Evolutionary conservation across 2,329 filamentous ascomycete genomes (phyloP).

Genomic region (Scortechinia acanthostroma): DNA sequence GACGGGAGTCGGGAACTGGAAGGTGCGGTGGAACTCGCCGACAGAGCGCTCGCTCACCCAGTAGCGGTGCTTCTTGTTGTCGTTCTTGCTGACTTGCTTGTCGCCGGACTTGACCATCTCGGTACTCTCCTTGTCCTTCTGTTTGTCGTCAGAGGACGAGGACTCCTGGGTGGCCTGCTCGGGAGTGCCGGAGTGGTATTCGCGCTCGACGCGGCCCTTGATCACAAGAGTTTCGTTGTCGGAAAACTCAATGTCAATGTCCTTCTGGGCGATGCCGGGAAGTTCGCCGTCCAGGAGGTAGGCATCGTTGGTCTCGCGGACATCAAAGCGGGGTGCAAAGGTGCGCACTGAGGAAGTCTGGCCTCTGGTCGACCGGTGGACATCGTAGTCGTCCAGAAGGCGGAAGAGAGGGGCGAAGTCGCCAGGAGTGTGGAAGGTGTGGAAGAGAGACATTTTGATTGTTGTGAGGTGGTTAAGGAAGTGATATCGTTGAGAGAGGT

Average conservation of each 20-base stretch:
- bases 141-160: neutral
- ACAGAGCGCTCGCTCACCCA: constrained; percentile 9
- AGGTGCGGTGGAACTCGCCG: constrained; percentile 9
- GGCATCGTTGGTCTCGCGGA: constrained; percentile 29
- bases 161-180: neutral
- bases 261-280: constrained; percentile 32
- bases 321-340: constrained; percentile 34
- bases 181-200: neutral
- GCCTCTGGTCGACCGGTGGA: constrained; percentile 17
- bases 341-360: constrained; percentile 4
- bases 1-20: constrained; percentile 7
- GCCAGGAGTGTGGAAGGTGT: constrained; percentile 12
- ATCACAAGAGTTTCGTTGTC: constrained; percentile 35
- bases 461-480: neutral
- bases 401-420: constrained; percentile 33
- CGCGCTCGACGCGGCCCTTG: constrained; percentile 28
- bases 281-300: constrained; percentile 38
- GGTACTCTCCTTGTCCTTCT: neutral
- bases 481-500: neutral
- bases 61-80: constrained; percentile 3
- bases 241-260: constrained; percentile 35
- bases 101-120: neutral
- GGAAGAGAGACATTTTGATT: constrained; percentile 21
- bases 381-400: constrained; percentile 32
- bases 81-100: neutral